Evolutionary conservation across 768 basidiomycete genomes (phyloP).

Genomic region (Rhizopogon rudus): DNA sequence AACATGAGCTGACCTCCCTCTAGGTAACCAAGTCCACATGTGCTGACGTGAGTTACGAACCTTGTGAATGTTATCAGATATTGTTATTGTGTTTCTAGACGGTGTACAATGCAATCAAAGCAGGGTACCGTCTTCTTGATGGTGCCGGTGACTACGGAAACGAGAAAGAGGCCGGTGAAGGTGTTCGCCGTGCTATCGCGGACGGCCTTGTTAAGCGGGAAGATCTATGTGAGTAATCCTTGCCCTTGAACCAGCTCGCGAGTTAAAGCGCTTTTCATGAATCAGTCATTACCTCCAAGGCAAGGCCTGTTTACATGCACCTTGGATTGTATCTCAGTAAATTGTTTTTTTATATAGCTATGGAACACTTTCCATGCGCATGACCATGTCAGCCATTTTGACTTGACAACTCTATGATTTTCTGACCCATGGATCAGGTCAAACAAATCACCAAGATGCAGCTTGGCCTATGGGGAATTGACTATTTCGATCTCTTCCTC

Average conservation of each 20-base stretch:
- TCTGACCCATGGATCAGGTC: constrained; percentile 34
- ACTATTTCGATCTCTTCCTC: constrained; percentile 78
- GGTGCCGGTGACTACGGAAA: constrained; percentile 88
- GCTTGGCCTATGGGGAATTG: constrained; percentile 76
- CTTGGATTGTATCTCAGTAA: background rate
- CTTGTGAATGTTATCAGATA: background rate
- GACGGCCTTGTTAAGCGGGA: constrained; percentile 85
- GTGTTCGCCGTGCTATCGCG: constrained; percentile 68
- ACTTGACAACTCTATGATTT: background rate
- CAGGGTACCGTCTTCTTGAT: constrained; percentile 83
- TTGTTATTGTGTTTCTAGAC: constrained; percentile 33
- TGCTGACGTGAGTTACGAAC: constrained; percentile 43
- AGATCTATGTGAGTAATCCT: constrained; percentile 63
- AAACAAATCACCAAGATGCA: constrained; percentile 54
- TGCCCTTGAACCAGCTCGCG: background rate
- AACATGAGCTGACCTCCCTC: constrained; percentile 1
- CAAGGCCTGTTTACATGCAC: constrained; percentile 10
- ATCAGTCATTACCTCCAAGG: constrained; percentile 82
- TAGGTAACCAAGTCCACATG: constrained; percentile 58
- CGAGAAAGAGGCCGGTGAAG: constrained; percentile 80
- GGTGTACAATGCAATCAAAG: constrained; percentile 83
- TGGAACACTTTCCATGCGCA: constrained; percentile 89
- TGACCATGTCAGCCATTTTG: constrained; percentile 50
- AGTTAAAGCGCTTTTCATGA: background rate
- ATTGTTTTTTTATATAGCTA: constrained; percentile 40